Base-by-base conservation (phyloP, 2,329 filamentous ascomycete species). In the Neonectria hederae region DNA sequence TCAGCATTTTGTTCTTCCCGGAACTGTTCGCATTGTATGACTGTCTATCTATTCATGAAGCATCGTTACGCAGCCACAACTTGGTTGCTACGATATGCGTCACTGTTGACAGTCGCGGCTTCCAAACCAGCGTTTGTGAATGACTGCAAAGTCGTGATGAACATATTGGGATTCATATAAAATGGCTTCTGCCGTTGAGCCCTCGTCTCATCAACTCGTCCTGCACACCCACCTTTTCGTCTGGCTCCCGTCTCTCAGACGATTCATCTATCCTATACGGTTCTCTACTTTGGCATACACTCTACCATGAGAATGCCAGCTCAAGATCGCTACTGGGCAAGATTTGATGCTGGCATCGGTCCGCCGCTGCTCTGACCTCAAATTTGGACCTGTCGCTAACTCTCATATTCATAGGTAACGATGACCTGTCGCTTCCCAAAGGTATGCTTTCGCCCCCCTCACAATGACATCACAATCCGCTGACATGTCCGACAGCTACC, bases 381-480 rank as follows among this genome's bases (percentile, higher is more conserved):
- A 14, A 28, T 17, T 28, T n/a, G 9, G n/a, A 52, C 3, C 11
- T 26, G 7, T 30, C 42, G 55, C 81, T 83, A 72, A 83, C 78
- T 63, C 22, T 45, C 49, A 42, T n/a, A 38, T 26, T 49, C 51
- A n/a, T 65, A 90, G 87, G 80, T 56, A 89, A 86, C 68, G 88
- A 90, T 72, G 88, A 90, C 70, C 76, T 90, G 68, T 89, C 87
- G 52, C 81, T 90, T 21, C 88, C 88, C 28, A 90, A 90, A 80
- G 87, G 87, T 89, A 83, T 63, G 80, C 72, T 26, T 48, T n/a
- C 14, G 19, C 19, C 17, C 13, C 22, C 22, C 30, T 42, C 22
- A 10, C 26, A 14, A 13, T n/a, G 42, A 22, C 8, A 8, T 17
- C 4, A 9, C 13, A 21, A 28, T 28, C 14, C 7, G 17, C 78